Percentiles rank a stretch among this genome's conserved stretches.
phyloP scores from a whole-genome alignment of 2,329 filamentous ascomycete species.

The Coleophoma eucalyptorum region DNA sequence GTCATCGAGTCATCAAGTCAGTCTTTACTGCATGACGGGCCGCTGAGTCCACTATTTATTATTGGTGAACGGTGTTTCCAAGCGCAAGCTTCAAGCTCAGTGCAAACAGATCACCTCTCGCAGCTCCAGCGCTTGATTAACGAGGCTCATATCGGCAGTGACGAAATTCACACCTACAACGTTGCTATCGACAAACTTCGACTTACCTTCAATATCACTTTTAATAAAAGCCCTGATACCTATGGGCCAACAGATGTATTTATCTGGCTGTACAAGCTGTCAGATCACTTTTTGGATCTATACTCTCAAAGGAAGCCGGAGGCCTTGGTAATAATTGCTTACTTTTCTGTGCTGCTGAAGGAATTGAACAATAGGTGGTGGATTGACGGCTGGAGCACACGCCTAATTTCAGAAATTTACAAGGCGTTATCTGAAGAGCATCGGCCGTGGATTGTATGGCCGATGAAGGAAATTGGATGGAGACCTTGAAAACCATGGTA shows the following conservation, averaged over 20 bases:
- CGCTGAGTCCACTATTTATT: conserved; percentile 19
- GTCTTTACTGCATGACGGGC: conserved; percentile 7
- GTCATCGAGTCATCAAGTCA: conserved; percentile 23
- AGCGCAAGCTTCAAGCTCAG: conserved; percentile 1
- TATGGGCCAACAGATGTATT: conserved; percentile 33
- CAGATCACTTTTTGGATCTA: conserved; percentile 29
- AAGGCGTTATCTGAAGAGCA: conserved; percentile 27
- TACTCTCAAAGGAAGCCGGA: conserved; percentile 26
- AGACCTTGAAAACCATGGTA: too few relatives aligned
- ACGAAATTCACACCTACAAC: conserved; percentile 19
- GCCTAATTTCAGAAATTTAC: conserved; percentile 25
- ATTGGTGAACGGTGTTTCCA: conserved; percentile 9
- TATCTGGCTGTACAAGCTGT: conserved; percentile 31
- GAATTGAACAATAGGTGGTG: conserved; percentile 27
- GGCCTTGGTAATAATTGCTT: conserved; percentile 29
- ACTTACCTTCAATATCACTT: conserved; percentile 21
- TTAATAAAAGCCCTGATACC: conserved; percentile 3
- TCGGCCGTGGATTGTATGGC: conserved; percentile 25
- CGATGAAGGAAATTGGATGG: conserved; percentile 16
- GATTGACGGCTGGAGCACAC: conserved; percentile 28
- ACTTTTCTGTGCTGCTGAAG: conserved; percentile 26
- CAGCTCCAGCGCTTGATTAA: conserved; percentile 16
- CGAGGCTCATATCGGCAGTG: conserved; percentile 10
- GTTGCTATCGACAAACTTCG: conserved; percentile 29
- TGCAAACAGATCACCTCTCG: conserved; percentile 7